Conservation (phyloP, 164 flowering plant genomes). For the Protea cynaroides region DNA sequence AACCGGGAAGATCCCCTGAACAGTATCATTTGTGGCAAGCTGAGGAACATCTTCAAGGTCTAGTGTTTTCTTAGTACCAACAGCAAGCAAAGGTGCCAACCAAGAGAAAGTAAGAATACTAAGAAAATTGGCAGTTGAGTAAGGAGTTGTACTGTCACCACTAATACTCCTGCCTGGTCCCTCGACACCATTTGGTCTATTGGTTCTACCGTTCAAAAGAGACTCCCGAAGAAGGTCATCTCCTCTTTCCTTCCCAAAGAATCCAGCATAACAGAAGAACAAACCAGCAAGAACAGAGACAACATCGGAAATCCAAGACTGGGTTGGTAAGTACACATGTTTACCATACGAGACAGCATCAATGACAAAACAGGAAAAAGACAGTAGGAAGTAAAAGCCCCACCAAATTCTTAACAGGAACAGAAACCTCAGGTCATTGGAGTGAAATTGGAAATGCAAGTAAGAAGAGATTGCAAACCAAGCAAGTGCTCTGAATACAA, state of each 20-base stretch:
- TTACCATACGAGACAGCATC: slow-evolving; percentile 30
- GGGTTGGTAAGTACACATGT: slow-evolving; percentile 14
- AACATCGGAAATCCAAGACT: slow-evolving; percentile 35
- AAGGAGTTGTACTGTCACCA: slow-evolving; percentile 40
- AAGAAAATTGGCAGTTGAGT: slow-evolving; percentile 36
- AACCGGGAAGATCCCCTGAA: slow-evolving; percentile 28
- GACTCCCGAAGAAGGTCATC: slow-evolving; percentile 39
- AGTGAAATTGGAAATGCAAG: slow-evolving; percentile 27
- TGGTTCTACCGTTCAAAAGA: slow-evolving; percentile 38
- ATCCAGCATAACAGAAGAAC: slow-evolving; percentile 45
- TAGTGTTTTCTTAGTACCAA: slow-evolving; percentile 48
- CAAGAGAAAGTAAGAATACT: slow-evolving; percentile 56
- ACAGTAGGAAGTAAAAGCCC: slow-evolving; percentile 35
- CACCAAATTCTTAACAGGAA: slow-evolving; percentile 49
- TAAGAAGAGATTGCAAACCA: slow-evolving; percentile 28
- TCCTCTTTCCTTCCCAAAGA: slow-evolving; percentile 25
- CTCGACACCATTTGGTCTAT: slow-evolving; percentile 13
- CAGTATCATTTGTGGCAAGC: slow-evolving; percentile 40
- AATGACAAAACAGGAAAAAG: slow-evolving; percentile 38
- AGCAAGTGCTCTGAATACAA: slow-evolving; percentile 20
- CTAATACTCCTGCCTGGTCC: slow-evolving; percentile 22
- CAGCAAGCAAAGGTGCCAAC: slow-evolving; percentile 46
- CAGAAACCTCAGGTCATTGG: slow-evolving; percentile 34
- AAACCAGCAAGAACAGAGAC: slow-evolving; percentile 39
- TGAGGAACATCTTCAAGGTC: slow-evolving; percentile 75